Conservation (phyloP, 2,329 filamentous ascomycete species). For the Colletotrichum liaoningense region DNA sequence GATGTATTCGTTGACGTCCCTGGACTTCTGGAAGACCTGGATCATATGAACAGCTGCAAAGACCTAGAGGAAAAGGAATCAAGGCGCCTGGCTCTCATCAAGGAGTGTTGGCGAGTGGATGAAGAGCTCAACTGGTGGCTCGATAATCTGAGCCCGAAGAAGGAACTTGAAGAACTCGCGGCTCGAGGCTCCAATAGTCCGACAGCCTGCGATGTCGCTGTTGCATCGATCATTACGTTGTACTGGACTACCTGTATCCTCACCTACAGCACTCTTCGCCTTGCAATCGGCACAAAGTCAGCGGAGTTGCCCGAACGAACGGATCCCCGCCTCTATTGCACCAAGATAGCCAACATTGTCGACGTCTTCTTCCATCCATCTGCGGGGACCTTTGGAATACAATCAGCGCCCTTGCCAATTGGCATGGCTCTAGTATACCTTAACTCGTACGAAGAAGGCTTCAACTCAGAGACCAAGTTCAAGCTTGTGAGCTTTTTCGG, state of each 20-base stretch:
- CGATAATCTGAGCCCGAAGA: constrained; percentile 9
- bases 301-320: constrained; percentile 9
- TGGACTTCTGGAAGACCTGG: constrained; percentile 41
- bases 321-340: constrained; percentile 31
- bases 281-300: constrained; percentile 4
- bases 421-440: constrained; percentile 35
- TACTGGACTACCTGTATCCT: constrained; percentile 33
- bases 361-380: constrained; percentile 33
- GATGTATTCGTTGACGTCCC: constrained; percentile 46
- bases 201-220: constrained; percentile 28
- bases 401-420: constrained; percentile 32
- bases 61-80: background rate
- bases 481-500: constrained; percentile 30
- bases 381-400: constrained; percentile 31
- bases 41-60: constrained; percentile 39
- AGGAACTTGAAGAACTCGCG: constrained; percentile 13
- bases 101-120: constrained; percentile 35
- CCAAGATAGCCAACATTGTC: constrained; percentile 33
- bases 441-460: constrained; percentile 23
- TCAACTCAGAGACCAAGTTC: constrained; percentile 12
- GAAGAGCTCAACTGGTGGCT: constrained; percentile 27
- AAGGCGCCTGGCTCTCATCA: background rate
- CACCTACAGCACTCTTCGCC: constrained; percentile 31
- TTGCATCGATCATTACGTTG: constrained; percentile 26
- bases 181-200: constrained; percentile 13